Conservation (phyloP, 805 yeast species). For the Scheffersomyces lignosus region DNA sequence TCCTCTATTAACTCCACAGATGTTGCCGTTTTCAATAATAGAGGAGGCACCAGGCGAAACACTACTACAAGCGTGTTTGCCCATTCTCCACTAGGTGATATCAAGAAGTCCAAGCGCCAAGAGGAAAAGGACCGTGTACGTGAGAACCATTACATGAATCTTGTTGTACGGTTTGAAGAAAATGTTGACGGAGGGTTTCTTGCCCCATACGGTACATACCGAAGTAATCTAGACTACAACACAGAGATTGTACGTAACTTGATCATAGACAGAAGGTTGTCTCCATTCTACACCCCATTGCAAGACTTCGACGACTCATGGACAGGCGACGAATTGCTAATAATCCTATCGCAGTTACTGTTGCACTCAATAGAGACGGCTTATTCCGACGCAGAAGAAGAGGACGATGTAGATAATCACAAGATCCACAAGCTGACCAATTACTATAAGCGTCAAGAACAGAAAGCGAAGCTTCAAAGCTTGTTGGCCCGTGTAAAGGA, state of each 20-base stretch:
- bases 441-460: slow-evolving; percentile 49
- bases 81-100: slow-evolving; percentile 14
- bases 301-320: slow-evolving; percentile 74
- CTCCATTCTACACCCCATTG: slow-evolving; percentile 90
- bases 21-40: neutral
- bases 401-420: slow-evolving; percentile 63
- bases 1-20: slow-evolving; percentile 2
- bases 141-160: slow-evolving; percentile 54
- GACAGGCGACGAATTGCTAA: slow-evolving; percentile 65
- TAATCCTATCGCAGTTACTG: slow-evolving; percentile 48
- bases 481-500: slow-evolving; percentile 32
- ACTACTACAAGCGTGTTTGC: slow-evolving; percentile 17
- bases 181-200: slow-evolving; percentile 91
- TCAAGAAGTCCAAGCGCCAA: slow-evolving; percentile 27
- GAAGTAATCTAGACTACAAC: slow-evolving; percentile 72
- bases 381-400: slow-evolving; percentile 46
- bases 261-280: slow-evolving; percentile 67
- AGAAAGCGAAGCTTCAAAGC: slow-evolving; percentile 44
- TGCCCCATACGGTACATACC: slow-evolving; percentile 89
- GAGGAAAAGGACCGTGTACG: slow-evolving; percentile 55
- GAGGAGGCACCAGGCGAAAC: slow-evolving; percentile 15
- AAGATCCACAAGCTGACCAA: slow-evolving; percentile 51
- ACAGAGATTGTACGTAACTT: slow-evolving; percentile 69
- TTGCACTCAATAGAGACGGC: slow-evolving; percentile 59
- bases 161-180: slow-evolving; percentile 63